A percentile compares a stretch with the other conserved stretches of the same genome.
Conservation (phyloP, 805 yeast species). For the Ogataea dorogensis region DNA sequence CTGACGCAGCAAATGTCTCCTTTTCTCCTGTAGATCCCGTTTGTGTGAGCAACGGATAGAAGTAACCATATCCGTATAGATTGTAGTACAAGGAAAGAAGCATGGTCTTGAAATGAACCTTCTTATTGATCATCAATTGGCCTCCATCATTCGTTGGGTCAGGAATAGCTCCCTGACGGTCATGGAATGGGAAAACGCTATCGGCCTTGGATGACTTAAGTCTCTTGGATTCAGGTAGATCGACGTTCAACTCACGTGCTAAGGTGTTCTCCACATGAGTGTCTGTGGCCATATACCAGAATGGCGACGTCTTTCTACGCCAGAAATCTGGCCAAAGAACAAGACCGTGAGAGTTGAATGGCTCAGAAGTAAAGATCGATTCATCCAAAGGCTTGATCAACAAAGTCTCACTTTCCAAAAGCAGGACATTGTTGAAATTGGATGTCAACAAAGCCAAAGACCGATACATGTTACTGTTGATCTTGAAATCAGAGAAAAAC, state of each 20-base stretch:
- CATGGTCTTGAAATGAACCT: constrained; percentile 45
- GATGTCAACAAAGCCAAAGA: constrained; percentile 43
- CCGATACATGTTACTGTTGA: constrained; percentile 35
- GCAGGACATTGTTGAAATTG: constrained; percentile 45
- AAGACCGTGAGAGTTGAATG: constrained; percentile 52
- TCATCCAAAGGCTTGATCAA: constrained; percentile 40
- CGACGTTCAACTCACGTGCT: constrained; percentile 33
- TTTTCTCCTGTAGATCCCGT: constrained; percentile 47
- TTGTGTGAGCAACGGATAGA: constrained; percentile 41
- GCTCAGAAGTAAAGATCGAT: constrained; percentile 41
- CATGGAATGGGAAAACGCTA: constrained; percentile 24
- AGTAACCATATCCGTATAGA: constrained; percentile 43
- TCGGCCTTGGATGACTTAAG: constrained; percentile 30
- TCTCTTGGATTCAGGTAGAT: constrained; percentile 21
- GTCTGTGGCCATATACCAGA: constrained; percentile 61
- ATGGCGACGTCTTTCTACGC: constrained; percentile 73
- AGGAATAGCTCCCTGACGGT: constrained; percentile 45
- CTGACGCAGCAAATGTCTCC: constrained; percentile 53
- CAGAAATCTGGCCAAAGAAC: constrained; percentile 83
- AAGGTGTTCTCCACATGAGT: constrained; percentile 36
- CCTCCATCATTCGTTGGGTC: constrained; percentile 52
- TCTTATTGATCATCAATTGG: constrained; percentile 47
- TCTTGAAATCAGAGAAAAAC: constrained; percentile 39
- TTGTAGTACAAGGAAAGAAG: constrained; percentile 50
- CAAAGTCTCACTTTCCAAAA: constrained; percentile 46